Evolutionary conservation across 2,329 filamentous ascomycete species (phyloP).

Genomic region (Cadophora malorum): DNA sequence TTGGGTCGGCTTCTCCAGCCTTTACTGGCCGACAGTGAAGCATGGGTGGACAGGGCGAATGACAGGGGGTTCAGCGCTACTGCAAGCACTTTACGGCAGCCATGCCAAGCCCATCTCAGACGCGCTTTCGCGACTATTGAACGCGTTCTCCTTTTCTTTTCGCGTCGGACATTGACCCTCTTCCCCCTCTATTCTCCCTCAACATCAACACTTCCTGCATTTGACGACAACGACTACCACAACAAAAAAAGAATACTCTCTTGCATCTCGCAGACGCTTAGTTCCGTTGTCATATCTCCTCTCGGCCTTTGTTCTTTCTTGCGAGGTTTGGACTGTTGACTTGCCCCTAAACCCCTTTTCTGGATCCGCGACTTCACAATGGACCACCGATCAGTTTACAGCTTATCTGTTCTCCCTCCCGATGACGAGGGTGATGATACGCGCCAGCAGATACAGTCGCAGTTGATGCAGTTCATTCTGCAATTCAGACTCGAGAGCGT

Average conservation of each 20-base stretch:
- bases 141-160: conserved; percentile 17
- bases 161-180: neutral
- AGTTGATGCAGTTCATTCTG: conserved; percentile 89
- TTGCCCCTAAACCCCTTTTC: conserved; percentile 8
- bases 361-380: conserved; percentile 53
- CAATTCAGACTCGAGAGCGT: conserved; percentile 93
- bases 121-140: neutral
- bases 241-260: neutral
- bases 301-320: neutral
- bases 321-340: neutral
- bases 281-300: neutral
- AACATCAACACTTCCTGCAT: neutral
- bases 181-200: neutral
- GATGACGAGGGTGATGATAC: conserved; percentile 68
- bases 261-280: neutral
- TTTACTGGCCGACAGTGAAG: neutral
- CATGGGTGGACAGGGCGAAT: neutral
- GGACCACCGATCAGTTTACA: conserved; percentile 89
- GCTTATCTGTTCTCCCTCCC: conserved; percentile 79
- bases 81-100: conserved; percentile 27
- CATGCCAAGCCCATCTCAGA: conserved; percentile 3
- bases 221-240: conserved; percentile 7
- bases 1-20: conserved; percentile 10
- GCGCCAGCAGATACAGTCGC: conserved; percentile 74
- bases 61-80: conserved; percentile 14